Percentiles rank a stretch among this genome's conserved stretches.
These are phyloP conservation scores for Gossypium stocksii DNA, from an alignment of 345 rosid genomes.

Conservation along the genomic window DNA sequence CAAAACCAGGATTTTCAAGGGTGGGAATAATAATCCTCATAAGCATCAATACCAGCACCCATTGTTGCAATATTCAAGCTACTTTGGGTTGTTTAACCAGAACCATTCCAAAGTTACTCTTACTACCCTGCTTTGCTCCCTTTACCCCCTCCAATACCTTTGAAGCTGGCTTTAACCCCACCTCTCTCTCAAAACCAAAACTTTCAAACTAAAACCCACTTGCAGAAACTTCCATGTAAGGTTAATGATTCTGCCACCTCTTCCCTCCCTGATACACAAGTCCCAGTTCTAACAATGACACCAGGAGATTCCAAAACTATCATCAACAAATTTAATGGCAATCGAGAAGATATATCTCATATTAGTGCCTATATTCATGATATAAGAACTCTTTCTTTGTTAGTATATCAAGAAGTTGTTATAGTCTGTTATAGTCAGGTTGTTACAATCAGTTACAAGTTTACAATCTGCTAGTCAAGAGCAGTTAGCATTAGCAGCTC, in stretches of 20 bases:
- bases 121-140: slow-evolving; percentile 67
- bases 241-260: slow-evolving; percentile 36
- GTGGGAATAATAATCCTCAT: slow-evolving; percentile 37
- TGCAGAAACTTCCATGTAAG: slow-evolving; percentile 44
- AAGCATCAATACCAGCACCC: slow-evolving; percentile 44
- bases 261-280: slow-evolving; percentile 39
- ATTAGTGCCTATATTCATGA: too few relatives aligned
- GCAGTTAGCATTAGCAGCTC: too few relatives aligned
- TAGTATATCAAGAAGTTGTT: too few relatives aligned
- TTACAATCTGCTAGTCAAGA: too few relatives aligned
- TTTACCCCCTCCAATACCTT: slow-evolving; percentile 52
- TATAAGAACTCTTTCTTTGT: too few relatives aligned
- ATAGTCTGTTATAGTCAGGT: too few relatives aligned
- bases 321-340: too few relatives aligned
- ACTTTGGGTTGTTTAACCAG: slow-evolving; percentile 46
- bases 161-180: slow-evolving; percentile 46
- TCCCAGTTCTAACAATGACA: slow-evolving; percentile 27
- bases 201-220: slow-evolving; percentile 47
- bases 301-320: slow-evolving; percentile 23
- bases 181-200: slow-evolving; percentile 41
- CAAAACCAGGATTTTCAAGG: slow-evolving; percentile 38
- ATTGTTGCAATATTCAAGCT: slow-evolving; percentile 53
- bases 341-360: too few relatives aligned
- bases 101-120: slow-evolving; percentile 33
- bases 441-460: too few relatives aligned